Base-by-base conservation (phyloP, 139 green algal genomes). In the Chlamydomonas urium region DNA sequence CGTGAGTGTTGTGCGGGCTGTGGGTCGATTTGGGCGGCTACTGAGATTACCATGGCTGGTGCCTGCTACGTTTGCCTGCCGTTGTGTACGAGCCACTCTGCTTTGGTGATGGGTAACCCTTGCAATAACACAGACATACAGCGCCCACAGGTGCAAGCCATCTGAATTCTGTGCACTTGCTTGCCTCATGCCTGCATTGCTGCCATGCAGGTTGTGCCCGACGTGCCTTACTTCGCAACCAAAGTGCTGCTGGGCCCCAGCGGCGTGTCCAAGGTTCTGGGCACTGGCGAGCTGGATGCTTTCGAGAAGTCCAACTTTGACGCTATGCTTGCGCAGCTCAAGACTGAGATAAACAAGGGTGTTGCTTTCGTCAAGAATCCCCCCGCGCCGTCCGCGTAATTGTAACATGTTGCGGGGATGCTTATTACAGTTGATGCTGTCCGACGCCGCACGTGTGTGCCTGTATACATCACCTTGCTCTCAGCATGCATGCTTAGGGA, bases 291-390 rank as follows among this genome's bases (percentile, higher is more conserved):
- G 47, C 59, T 96, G 48, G 86, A 81, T n/a, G 80, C 81, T 0
- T 87, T 83, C 60, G 90, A 96, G 81, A 72, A 88, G 83, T 79
- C 81, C 33, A 79, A 73, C 29, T 58, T 94, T 32, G 77, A 89
- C 0, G 67, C 84, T 26, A 80, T 92, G 74, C 77, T 90, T 47
- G 83, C 89, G 31, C 71, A 92, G 73, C 86, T 96, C 19, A 81
- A 90, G 80, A 37, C 47, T 1, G 84, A 86, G 76, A 92, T 93
- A 65, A 63, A 87, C 35, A 94, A 92, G 78, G 89, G 83, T 4
- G 42, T 84, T 2, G 76, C 79, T 14, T 88, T 88, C 57, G 60
- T 45, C 26, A 67, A 67, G 53, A 63, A 33, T 21, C 53, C 53
- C 19, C 10, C 53, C 6, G 17, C 53, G 10, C 10, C 53, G 10